phyloP scores from a whole-genome alignment of 140 eudicot genomes.

The Anethum foeniculum region DNA sequence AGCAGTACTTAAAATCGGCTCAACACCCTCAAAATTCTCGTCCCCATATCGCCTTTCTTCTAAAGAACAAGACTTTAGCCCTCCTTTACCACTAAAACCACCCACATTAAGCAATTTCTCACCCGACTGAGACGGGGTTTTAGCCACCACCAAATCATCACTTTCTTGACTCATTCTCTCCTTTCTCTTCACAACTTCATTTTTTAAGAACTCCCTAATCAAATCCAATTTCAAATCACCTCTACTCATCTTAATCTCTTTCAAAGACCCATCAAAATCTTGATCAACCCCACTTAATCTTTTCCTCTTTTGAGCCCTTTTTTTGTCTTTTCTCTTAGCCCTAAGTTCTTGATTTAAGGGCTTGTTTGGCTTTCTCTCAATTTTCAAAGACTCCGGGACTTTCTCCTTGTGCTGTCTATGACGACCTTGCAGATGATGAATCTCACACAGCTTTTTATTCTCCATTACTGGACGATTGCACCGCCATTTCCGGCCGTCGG shows the following conservation, averaged over 20 bases:
- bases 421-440: slow-evolving; percentile 71
- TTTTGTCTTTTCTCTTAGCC: slow-evolving; percentile 5
- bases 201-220: slow-evolving; percentile 56
- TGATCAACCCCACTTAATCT: slow-evolving; percentile 29
- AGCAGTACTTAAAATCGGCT: slow-evolving; percentile 48
- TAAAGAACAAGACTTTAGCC: slow-evolving; percentile 26
- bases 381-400: slow-evolving; percentile 72
- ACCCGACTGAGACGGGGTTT: slow-evolving; percentile 33
- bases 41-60: slow-evolving; percentile 55
- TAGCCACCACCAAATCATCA: slow-evolving; percentile 34
- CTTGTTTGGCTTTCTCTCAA: slow-evolving; percentile 34
- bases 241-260: slow-evolving; percentile 61
- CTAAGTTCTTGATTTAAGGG: slow-evolving; percentile 3
- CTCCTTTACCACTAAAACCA: slow-evolving; percentile 46
- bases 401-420: slow-evolving; percentile 58
- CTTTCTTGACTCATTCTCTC: slow-evolving; percentile 32
- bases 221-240: slow-evolving; percentile 79
- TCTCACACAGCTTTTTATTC: slow-evolving; percentile 66
- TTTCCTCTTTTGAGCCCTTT: slow-evolving; percentile 19
- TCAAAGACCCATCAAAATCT: slow-evolving; percentile 64
- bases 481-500: slow-evolving; percentile 94
- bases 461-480: slow-evolving; percentile 67
- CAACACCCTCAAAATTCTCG: slow-evolving; percentile 45
- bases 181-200: slow-evolving; percentile 64
- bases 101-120: slow-evolving; percentile 23